Percentiles rank a stretch among this genome's conserved stretches.
Evolutionary conservation across 371 early-diverging fungal species (phyloP).

Genomic region (Rhizomucor miehei): DNA sequence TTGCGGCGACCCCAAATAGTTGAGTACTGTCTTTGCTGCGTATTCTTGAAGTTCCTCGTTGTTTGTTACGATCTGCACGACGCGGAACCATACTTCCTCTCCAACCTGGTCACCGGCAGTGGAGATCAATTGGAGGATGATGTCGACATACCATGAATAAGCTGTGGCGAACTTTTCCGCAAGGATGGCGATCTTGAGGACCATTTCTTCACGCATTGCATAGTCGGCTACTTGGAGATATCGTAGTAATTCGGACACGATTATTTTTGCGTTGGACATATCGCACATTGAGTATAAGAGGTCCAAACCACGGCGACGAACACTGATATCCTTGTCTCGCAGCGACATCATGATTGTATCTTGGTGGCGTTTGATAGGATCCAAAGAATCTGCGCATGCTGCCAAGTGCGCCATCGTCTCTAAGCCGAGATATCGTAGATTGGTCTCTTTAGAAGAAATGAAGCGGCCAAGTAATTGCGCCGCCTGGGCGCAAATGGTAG

Average conservation of each 20-base stretch:
- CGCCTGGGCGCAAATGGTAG: conserved; percentile 81
- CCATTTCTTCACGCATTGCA: conserved; percentile 94
- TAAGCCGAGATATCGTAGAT: conserved; percentile 90
- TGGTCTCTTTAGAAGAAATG: conserved; percentile 92
- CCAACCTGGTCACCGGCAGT: conserved; percentile 94
- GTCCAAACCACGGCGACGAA: conserved; percentile 93
- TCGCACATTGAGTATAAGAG: conserved; percentile 97
- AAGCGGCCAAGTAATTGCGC: conserved; percentile 82
- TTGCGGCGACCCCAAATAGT: conserved; percentile 75
- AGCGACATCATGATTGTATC: conserved; percentile 86
- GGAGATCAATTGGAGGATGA: conserved; percentile 92
- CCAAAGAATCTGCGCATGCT: conserved; percentile 80
- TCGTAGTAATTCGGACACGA: conserved; percentile 88
- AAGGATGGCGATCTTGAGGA: conserved; percentile 95
- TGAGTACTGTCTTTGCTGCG: conserved; percentile 83
- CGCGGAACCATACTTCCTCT: conserved; percentile 96
- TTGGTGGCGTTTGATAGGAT: conserved; percentile 83
- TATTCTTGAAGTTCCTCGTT: conserved; percentile 94
- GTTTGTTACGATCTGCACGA: conserved; percentile 92
- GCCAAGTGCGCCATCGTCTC: conserved; percentile 98
- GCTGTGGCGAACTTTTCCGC: conserved; percentile 97
- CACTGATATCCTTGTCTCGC: conserved; percentile 95
- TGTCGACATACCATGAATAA: conserved; percentile 97
- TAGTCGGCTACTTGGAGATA: conserved; percentile 88
- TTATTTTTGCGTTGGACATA: conserved; percentile 76